Evolutionary conservation across 2,329 filamentous ascomycete species (phyloP), one percentile per base, ranked within the genome.

Genomic region (Aspergillus tanneri): DNA sequence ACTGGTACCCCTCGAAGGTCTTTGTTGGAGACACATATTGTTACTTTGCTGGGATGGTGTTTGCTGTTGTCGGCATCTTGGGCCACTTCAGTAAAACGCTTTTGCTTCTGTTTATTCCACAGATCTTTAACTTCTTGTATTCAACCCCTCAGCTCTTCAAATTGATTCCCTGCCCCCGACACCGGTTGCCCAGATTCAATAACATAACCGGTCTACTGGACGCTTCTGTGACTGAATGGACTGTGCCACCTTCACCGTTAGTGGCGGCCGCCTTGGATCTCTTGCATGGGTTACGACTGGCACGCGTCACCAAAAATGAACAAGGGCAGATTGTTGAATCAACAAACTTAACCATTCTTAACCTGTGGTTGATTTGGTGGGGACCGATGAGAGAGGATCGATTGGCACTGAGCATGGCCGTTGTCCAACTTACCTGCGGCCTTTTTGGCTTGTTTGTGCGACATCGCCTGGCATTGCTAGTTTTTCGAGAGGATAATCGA

Each of bases 21-120:
- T 99, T 99, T 64, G 92, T 97, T 8, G 93, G 93, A 47, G 93
- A 99, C 71, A 99, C 93, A 3, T 99, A 97, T 79, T 99, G 93
- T 79, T 99, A 99, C 74, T 96, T 99, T 70, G 93, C 93, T 0
- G 93, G 93, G 58, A 99, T 99, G 90, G 88, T 97, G 30, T 99
- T 99, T 67, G 93, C 92, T 45, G 91, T 96, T 36, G 93, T 97
- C 56, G 90, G 90, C 55, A 97, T 99, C 64, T 80, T 96, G 43
- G 93, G 93, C 19, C 93, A 99, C 74, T 99, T 99, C 75, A 95
- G 88, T 76, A 99, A 99, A 74, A 99, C 93, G 1, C 80, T 99
- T 37, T 81, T 96, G 47, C 81, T 99, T 42, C 79, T 99, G 7
- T 86, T 99, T 58, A 79, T 96, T 30, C 93, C 93, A 11, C 93